Base-by-base conservation (phyloP, 108 stramenopile genomes). In the Epithemia pelagica region DNA sequence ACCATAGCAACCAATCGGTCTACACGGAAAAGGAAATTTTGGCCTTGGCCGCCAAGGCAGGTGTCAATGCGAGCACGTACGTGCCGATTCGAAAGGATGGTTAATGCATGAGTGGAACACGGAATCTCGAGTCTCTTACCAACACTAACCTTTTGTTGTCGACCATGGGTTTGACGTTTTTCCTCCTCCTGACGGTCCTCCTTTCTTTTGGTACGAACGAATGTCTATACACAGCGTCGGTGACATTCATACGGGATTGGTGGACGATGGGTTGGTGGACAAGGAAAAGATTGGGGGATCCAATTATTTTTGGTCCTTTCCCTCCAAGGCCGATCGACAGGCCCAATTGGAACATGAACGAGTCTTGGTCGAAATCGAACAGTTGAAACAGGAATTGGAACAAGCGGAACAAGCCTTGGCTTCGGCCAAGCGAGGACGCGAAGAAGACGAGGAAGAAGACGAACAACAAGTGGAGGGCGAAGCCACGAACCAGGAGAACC, bases 221-320 rank as follows among this genome's bases (percentile, higher is more conserved):
- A 59, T 67, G 26, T 28, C 33, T 0, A 25, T 27, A 25, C 22
- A 59, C 70, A 83, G 80, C 67, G 79, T 93, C 61, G 65, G 66
- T 24, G 89, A 94, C 54, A 79, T 90, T 65, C 86, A 90, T 77
- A 72, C 85, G 31, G 37, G 76, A 21, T 77, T 97, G 54, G 76
- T 91, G 21, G 92, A 94, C 70, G 96, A 95, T 69, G 76, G 67
- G n/a, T 67, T 97, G 10, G 94, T 97, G 22, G 80, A 87, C 56
- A 90, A 86, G 72, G 86, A 87, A n/a, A 97, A 97, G 77, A 94
- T 97, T 68, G 96, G 96, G 19, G 88, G 89, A 24, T 75, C 83
- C 64, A 97, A 95, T 68, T 95, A 86, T 69, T 97, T 84, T 64
- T 97, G 94, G 94, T 77, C 80, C 28, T 97, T 97, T 78, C 92